These are phyloP conservation scores for Penicillium olsonii DNA, from an alignment of 2,329 filamentous ascomycete genomes.

Conservation along the genomic window DNA sequence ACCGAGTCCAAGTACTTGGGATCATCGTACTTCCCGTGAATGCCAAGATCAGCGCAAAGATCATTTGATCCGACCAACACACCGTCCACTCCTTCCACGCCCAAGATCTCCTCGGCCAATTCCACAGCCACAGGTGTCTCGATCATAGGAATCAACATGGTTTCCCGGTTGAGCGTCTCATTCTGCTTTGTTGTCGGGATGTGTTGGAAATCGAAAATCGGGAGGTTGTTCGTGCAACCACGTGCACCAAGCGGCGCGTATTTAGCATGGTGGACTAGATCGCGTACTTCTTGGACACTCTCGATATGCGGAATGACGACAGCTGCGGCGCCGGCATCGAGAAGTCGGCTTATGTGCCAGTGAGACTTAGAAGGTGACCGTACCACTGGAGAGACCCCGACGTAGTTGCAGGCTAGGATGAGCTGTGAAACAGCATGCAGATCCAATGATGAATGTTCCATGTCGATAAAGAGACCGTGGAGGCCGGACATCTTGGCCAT, in stretches of 20 bases:
- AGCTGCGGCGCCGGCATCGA: slow-evolving; percentile 45
- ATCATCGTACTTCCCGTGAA: slow-evolving; percentile 45
- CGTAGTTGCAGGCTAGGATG: slow-evolving; percentile 42
- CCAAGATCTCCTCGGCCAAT: slow-evolving; percentile 43
- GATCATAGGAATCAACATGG: slow-evolving; percentile 48
- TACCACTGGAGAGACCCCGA: slow-evolving; percentile 45
- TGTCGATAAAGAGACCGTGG: slow-evolving; percentile 47
- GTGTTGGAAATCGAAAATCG: slow-evolving; percentile 38
- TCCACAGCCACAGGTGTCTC: slow-evolving; percentile 44
- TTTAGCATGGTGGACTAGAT: slow-evolving; percentile 41
- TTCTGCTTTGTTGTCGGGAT: slow-evolving; percentile 38
- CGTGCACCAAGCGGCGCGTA: slow-evolving; percentile 42
- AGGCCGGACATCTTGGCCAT: slow-evolving; percentile 40
- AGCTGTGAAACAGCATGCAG: slow-evolving; percentile 41
- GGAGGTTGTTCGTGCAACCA: slow-evolving; percentile 39
- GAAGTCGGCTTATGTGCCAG: slow-evolving; percentile 41
- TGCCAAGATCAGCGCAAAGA: slow-evolving; percentile 47
- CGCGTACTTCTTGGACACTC: slow-evolving; percentile 38
- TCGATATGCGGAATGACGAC: slow-evolving; percentile 47
- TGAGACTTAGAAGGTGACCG: slow-evolving; percentile 43
- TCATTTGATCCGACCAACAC: slow-evolving; percentile 50
- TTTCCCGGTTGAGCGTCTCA: slow-evolving; percentile 37
- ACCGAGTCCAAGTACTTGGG: slow-evolving; percentile 31
- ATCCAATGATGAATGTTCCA: slow-evolving; percentile 47
- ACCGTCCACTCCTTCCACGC: slow-evolving; percentile 46